A percentile compares a stretch with the other conserved stretches of the same genome.
Evolutionary conservation across 306 rosid species (phyloP).

Genomic region (Ormosia emarginata): DNA sequence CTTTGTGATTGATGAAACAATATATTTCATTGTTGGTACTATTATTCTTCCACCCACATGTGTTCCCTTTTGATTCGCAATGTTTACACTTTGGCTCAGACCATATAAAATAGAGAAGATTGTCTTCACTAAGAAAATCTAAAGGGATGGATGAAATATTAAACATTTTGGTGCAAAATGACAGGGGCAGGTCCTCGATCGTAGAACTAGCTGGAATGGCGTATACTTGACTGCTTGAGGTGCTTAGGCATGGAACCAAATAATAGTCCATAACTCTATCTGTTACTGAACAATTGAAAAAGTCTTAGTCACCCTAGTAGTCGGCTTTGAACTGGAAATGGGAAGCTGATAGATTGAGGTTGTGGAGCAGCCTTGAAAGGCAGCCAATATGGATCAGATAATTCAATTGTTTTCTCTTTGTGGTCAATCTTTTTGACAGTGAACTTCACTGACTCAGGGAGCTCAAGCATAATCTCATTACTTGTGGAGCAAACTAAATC

Average conservation of each 20-base stretch:
- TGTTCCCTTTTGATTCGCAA: conserved; percentile 30
- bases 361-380: neutral
- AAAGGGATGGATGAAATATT: neutral
- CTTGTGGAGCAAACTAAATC: conserved; percentile 33
- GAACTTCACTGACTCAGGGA: conserved; percentile 28
- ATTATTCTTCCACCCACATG: conserved; percentile 23
- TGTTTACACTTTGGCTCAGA: conserved; percentile 24
- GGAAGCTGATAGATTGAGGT: conserved; percentile 6
- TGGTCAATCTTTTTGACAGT: conserved; percentile 26
- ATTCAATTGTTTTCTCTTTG: conserved; percentile 12
- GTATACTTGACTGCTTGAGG: neutral
- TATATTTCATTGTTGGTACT: neutral
- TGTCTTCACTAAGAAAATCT: accelerated
- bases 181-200: too few species aligned
- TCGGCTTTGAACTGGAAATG: neutral
- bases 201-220: accelerated
- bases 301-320: neutral
- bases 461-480: conserved; percentile 19
- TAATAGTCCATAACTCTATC: accelerated
- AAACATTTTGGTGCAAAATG: conserved; percentile 32
- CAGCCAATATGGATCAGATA: conserved; percentile 10
- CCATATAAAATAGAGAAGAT: conserved; percentile 16
- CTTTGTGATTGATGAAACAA: conserved; percentile 13
- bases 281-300: conserved; percentile 32
- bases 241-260: conserved; percentile 18